A percentile compares a stretch with the other conserved stretches of the same genome.
phyloP scores from a whole-genome alignment of 2,329 filamentous ascomycete genomes.

The Neopestalotiopsis rosae region DNA sequence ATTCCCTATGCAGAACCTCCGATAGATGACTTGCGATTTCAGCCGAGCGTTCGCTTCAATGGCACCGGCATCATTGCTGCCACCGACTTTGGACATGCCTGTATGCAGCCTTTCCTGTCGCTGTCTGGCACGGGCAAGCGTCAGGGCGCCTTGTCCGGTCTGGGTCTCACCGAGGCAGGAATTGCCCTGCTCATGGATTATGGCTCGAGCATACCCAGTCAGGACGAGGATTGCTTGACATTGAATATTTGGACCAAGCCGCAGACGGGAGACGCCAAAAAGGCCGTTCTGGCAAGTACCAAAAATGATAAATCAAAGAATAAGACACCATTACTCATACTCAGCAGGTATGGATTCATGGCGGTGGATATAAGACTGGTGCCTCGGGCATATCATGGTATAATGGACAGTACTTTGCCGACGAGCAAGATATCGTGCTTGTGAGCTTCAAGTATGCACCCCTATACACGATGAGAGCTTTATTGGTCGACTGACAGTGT shows the following conservation, averaged over 20 bases:
- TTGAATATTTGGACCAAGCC: slow-evolving; percentile 43
- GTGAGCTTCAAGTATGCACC: slow-evolving; percentile 11
- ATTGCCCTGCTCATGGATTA: slow-evolving; percentile 15
- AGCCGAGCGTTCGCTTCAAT: slow-evolving; percentile 16
- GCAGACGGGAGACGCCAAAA: slow-evolving; percentile 8
- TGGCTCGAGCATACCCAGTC: slow-evolving; percentile 13
- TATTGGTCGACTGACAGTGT: neutral
- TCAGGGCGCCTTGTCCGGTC: neutral
- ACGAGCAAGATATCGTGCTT: slow-evolving; percentile 14
- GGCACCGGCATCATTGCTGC: slow-evolving; percentile 10
- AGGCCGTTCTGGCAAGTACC: slow-evolving; percentile 11
- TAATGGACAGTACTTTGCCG: slow-evolving; percentile 14
- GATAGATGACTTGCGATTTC: slow-evolving; percentile 22
- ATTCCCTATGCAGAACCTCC: slow-evolving; percentile 26
- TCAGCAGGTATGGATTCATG: slow-evolving; percentile 9
- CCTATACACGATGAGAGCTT: neutral
- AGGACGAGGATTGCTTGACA: slow-evolving; percentile 38
- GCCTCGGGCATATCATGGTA: slow-evolving; percentile 8
- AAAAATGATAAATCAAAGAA: neutral
- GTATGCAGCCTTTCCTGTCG: slow-evolving; percentile 14
- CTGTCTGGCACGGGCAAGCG: neutral
- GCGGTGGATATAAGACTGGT: slow-evolving; percentile 6
- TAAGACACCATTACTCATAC: neutral
- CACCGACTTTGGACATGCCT: slow-evolving; percentile 11
- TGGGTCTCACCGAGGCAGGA: neutral